Percentiles rank a stretch among this genome's conserved stretches.
These are phyloP conservation scores for Pseudofabraea citricarpa DNA, from an alignment of 2,329 filamentous ascomycete species.

Conservation along the genomic window DNA sequence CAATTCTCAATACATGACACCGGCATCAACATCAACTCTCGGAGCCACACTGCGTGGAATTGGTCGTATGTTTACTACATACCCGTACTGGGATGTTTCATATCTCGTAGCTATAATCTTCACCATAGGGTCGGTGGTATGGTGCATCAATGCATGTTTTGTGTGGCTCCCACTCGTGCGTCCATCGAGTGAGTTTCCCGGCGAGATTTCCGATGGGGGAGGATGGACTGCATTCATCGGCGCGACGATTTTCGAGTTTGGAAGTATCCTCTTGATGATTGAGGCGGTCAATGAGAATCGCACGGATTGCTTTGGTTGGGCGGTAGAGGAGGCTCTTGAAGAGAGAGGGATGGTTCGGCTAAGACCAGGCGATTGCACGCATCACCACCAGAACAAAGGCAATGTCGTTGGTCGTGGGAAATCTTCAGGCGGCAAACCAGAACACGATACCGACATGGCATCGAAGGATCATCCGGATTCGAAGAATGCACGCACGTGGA, in stretches of 20 bases:
- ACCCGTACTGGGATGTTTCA: constrained; percentile 52
- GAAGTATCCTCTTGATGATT: constrained; percentile 56
- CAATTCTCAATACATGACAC: constrained; percentile 19
- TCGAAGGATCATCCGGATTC: constrained; percentile 11
- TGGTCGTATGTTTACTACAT: constrained; percentile 42
- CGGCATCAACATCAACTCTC: constrained; percentile 27
- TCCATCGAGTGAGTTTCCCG: constrained; percentile 47
- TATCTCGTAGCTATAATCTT: constrained; percentile 50
- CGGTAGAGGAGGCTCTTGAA: constrained; percentile 47
- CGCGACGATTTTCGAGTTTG: constrained; percentile 61
- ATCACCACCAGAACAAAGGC: constrained; percentile 35
- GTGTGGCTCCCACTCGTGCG: constrained; percentile 53
- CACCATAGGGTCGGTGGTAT: constrained; percentile 47
- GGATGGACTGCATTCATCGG: constrained; percentile 64
- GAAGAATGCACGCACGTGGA: constrained; percentile 36
- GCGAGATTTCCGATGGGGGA: constrained; percentile 48
- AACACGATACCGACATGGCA: constrained; percentile 10
- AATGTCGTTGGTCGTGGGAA: constrained; percentile 32
- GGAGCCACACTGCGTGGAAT: constrained; percentile 29
- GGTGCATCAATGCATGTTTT: constrained; percentile 60
- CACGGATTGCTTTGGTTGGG: constrained; percentile 65
- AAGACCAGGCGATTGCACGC: constrained; percentile 26
- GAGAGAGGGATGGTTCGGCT: constrained; percentile 18
- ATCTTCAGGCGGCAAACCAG: constrained; percentile 12
- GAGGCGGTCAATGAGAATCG: constrained; percentile 67